Base-by-base conservation (phyloP, 768 basidiomycete genomes). In the Amanita exitialis region DNA sequence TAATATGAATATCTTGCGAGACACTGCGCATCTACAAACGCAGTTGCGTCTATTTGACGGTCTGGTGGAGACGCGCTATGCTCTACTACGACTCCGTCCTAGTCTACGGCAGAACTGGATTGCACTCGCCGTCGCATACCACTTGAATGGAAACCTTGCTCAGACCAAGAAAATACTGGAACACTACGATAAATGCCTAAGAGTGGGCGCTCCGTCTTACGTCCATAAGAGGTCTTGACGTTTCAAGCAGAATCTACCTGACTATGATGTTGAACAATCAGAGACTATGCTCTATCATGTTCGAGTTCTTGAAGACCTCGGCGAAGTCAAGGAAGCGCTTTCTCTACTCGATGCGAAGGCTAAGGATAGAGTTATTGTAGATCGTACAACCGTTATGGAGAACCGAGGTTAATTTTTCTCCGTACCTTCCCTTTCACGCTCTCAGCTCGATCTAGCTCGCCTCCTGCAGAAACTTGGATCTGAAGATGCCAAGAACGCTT, bases 1-100 rank as follows among this genome's bases (percentile, higher is more conserved):
- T 59, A 96, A 96, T 62, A 68, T 96, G 60, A 95, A 95, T 65
- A 85, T 99, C 57, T 67, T 99, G 21, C 83, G 90, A 39, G 96
- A 98, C 64, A 78, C 90, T 0, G 90, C 94, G 6, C 79, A 86
- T 44, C 76, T 99, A 8, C 90, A 93, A 60, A 82, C 90, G 0
- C 94, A 97, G 55, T 76, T 92, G 10, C 82, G 95, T 30, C 69
- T 83, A 39, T 96, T 80, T 64, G 82, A 88, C 37, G 72, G 70
- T 4, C 76, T 94, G 23, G 79, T 92, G 36, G 85, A 91, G 49
- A 89, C 90, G 2, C 83, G 96, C 1, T 77, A 88, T 57, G 79
- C 79, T 6, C 80, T 96, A 48, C 78, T 97, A 35, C 78, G 74
- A 51, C 64, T 91, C 12, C 82, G 93, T 12, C 93, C 95, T 0